Evolutionary conservation across 805 yeast species (phyloP).

Genomic region (Lipomyces orientalis): DNA sequence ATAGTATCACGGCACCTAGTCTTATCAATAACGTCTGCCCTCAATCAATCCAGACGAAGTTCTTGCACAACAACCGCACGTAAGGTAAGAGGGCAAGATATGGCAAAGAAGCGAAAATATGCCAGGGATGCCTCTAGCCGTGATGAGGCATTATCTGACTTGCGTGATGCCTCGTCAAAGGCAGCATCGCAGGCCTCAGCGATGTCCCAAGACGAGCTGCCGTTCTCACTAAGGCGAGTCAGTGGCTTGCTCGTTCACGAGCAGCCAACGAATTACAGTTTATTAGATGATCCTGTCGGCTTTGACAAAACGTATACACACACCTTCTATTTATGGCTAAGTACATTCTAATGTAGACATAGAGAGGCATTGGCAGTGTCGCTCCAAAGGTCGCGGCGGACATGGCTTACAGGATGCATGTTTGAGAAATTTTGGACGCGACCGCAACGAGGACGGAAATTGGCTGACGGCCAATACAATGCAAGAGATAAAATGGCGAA

Average conservation of each 20-base stretch:
- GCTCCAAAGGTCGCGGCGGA: conserved; percentile 70
- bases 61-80: not conserved
- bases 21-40: not conserved
- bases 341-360: not conserved
- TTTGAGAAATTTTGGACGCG: conserved; percentile 83
- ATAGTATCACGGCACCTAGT: not conserved
- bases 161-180: not conserved
- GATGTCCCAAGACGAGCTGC: not conserved
- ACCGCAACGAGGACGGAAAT: conserved; percentile 62
- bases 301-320: conserved; percentile 60
- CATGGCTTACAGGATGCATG: conserved; percentile 69
- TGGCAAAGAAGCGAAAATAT: conserved; percentile 10
- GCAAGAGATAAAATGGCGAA: conserved; percentile 89
- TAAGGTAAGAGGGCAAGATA: not conserved
- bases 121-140: not conserved
- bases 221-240: not conserved
- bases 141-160: not conserved
- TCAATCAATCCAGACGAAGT: not conserved
- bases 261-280: conserved; percentile 66
- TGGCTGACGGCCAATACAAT: conserved; percentile 54
- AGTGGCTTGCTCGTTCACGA: conserved; percentile 64
- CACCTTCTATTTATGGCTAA: not conserved
- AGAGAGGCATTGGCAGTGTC: conserved; percentile 45
- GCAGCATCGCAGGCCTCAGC: not conserved
- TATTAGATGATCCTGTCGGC: conserved; percentile 68